Percentiles rank a stretch among this genome's conserved stretches.
Evolutionary conservation across 768 basidiomycete species (phyloP).

Genomic region (Peribolospora kevripleyi): DNA sequence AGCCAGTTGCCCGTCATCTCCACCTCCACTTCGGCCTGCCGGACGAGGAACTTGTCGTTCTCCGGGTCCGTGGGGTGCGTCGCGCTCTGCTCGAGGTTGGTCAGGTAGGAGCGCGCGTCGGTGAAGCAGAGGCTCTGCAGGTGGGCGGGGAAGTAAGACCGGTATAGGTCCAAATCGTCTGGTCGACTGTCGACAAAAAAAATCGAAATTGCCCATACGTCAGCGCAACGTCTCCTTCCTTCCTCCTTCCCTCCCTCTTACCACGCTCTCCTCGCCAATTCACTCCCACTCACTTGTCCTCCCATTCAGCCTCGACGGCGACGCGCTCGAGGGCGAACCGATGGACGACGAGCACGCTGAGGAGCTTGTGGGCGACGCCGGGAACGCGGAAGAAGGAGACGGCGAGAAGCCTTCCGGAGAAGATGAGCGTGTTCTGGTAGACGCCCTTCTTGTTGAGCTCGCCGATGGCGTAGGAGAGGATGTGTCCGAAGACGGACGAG

Average conservation of each 20-base stretch:
- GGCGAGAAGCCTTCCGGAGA: slow-evolving; percentile 23
- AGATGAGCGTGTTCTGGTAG: slow-evolving; percentile 25
- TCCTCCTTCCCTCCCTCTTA: too few relatives aligned
- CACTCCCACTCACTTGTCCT: slow-evolving; percentile 4
- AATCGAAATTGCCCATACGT: too few relatives aligned
- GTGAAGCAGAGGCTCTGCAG: slow-evolving; percentile 17
- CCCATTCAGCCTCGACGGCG: slow-evolving; percentile 10
- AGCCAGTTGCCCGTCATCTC: slow-evolving; percentile 18
- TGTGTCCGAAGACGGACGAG: slow-evolving; percentile 17
- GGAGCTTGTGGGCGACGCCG: slow-evolving; percentile 23
- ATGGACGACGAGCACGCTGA: slow-evolving; percentile 20
- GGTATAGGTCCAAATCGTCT: too few relatives aligned
- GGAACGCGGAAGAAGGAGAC: slow-evolving; percentile 26
- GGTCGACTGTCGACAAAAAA: too few relatives aligned
- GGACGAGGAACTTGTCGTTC: slow-evolving; percentile 19
- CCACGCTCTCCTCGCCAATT: too few relatives aligned
- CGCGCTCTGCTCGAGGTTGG: slow-evolving; percentile 11
- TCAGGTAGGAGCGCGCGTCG: slow-evolving; percentile 15
- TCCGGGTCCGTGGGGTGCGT: slow-evolving; percentile 14
- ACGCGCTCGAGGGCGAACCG: slow-evolving; percentile 20
- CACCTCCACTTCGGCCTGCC: slow-evolving; percentile 4
- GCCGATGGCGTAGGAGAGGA: slow-evolving; percentile 22
- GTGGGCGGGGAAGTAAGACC: slow-evolving; percentile 15
- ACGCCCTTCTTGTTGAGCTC: slow-evolving; percentile 26
- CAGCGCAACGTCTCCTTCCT: too few relatives aligned